Evolutionary conservation across 768 basidiomycete genomes (phyloP).

Genomic region (Sporobolomyces phaffii): DNA sequence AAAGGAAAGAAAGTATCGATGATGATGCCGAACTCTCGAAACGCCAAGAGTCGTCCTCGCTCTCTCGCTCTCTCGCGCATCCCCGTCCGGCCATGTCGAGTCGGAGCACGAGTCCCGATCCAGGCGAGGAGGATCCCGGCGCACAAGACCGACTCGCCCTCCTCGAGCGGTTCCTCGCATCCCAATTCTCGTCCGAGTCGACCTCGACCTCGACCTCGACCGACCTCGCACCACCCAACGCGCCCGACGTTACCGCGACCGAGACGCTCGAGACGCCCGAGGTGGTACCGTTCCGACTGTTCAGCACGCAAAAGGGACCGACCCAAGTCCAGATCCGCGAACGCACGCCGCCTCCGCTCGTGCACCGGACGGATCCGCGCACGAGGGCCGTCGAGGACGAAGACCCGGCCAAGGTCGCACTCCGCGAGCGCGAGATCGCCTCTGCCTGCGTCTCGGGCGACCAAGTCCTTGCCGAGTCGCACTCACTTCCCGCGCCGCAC

Average conservation of each 20-base stretch:
- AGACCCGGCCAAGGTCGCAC: not conserved
- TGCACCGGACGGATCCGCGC: constrained; percentile 7
- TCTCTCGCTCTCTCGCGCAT: not conserved
- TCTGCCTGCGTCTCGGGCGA: not conserved
- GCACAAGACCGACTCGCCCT: constrained; percentile 5
- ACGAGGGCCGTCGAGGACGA: constrained; percentile 28
- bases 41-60: not conserved
- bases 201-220: not conserved
- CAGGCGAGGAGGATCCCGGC: not conserved
- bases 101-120: not conserved
- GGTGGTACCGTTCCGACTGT: constrained; percentile 27
- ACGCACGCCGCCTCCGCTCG: not conserved
- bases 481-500: constrained; percentile 35
- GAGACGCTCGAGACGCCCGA: too few relatives aligned
- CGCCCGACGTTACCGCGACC: not conserved
- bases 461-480: not conserved
- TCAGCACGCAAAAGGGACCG: constrained; percentile 22
- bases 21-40: not conserved
- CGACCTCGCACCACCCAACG: not conserved
- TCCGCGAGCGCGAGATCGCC: not conserved
- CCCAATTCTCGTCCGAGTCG: not conserved
- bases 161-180: constrained; percentile 23
- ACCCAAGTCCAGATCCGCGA: constrained; percentile 14
- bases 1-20: not conserved
- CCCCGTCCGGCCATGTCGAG: not conserved